phyloP scores from a whole-genome alignment of 2,329 filamentous ascomycete genomes.

The Fusarium sulawesiense region DNA sequence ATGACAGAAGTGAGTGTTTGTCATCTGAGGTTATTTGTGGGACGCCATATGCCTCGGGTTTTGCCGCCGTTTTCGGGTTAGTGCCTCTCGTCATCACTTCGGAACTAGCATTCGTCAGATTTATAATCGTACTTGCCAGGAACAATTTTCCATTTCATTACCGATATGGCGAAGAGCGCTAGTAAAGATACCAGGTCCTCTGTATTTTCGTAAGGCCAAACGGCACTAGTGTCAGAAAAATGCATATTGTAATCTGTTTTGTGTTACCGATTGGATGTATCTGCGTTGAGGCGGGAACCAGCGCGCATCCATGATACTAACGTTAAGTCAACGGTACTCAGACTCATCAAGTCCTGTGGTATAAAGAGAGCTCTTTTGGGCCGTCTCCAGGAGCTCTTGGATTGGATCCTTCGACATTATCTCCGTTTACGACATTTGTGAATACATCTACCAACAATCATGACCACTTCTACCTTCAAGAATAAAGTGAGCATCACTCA shows the following conservation, averaged over 20 bases:
- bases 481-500: neutral
- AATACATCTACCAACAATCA: neutral
- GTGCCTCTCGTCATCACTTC: neutral
- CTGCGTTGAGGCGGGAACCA: neutral
- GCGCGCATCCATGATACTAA: neutral
- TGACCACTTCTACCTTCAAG: neutral
- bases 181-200: neutral
- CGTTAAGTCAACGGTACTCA: neutral
- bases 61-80: neutral
- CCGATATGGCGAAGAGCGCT: neutral
- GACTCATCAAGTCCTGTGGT: neutral
- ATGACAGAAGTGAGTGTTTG: neutral
- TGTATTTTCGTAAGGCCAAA: neutral
- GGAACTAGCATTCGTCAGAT: neutral
- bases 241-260: neutral
- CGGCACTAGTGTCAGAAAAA: neutral
- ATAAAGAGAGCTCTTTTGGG: neutral
- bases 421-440: rapidly evolving
- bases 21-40: neutral
- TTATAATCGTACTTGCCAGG: neutral
- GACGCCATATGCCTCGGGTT: neutral
- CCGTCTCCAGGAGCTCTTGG: rapidly evolving
- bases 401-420: neutral
- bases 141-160: neutral
- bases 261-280: neutral